Evolutionary conservation across 208 protist species (phyloP).

Genomic region (Herpetomonas samuelpessoai): DNA sequence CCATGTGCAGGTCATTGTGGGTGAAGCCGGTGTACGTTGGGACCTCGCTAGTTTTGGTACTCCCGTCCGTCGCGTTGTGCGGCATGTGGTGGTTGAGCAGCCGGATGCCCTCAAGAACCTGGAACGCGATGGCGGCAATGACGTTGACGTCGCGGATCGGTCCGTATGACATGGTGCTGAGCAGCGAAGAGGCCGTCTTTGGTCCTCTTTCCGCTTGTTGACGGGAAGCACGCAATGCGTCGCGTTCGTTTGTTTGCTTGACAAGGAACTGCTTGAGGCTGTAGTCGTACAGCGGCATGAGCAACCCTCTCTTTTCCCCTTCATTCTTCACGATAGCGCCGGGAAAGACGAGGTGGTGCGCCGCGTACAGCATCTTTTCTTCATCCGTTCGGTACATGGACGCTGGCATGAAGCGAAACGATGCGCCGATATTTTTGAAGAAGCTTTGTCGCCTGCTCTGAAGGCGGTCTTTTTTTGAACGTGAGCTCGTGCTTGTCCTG

Average conservation of each 20-base stretch:
- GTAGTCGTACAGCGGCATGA: constrained; percentile 68
- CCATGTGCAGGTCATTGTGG: constrained; percentile 85
- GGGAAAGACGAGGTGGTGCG: constrained; percentile 55
- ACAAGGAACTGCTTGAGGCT: constrained; percentile 69
- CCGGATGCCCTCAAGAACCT: constrained; percentile 55
- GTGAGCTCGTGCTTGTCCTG: background rate
- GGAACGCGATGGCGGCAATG: constrained; percentile 53
- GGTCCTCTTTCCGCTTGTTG: background rate
- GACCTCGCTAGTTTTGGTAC: background rate
- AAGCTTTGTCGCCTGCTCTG: background rate
- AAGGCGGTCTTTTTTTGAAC: background rate
- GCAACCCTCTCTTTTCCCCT: constrained; percentile 39
- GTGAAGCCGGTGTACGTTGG: constrained; percentile 45
- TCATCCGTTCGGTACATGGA: background rate
- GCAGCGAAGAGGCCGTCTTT: too few species aligned
- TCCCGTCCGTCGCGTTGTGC: constrained; percentile 25
- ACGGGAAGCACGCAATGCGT: background rate
- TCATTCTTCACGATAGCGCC: constrained; percentile 45
- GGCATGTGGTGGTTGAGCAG: constrained; percentile 53
- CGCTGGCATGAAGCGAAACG: background rate
- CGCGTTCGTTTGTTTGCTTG: background rate
- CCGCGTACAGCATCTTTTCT: constrained; percentile 19
- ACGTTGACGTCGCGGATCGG: constrained; percentile 41
- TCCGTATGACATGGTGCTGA: constrained; percentile 16
- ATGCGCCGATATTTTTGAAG: background rate